A percentile compares a stretch with the other conserved stretches of the same genome.
These are phyloP conservation scores for Tylopilus balloui DNA, from an alignment of 768 basidiomycete species.

Conservation along the genomic window DNA sequence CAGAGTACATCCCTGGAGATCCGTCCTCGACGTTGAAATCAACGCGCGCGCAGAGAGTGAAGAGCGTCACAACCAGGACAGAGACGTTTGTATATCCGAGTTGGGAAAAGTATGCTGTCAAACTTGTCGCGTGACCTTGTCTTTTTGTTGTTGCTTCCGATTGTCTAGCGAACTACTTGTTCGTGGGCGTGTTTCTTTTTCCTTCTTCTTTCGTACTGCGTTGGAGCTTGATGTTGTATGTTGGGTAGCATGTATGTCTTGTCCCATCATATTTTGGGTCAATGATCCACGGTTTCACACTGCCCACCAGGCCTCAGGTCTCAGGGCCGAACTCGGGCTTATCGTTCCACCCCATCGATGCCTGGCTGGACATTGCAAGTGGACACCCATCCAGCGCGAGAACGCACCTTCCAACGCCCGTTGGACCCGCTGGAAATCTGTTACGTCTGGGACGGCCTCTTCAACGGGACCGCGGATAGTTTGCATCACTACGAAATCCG, in stretches of 20 bases:
- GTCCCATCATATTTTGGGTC: not conserved
- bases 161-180: not conserved
- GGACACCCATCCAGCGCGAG: constrained; percentile 1
- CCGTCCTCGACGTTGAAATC: constrained; percentile 26
- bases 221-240: constrained; percentile 1
- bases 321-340: not conserved
- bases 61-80: constrained; percentile 32
- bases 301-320: not conserved
- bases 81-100: constrained; percentile 53
- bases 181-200: not conserved
- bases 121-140: constrained; percentile 26
- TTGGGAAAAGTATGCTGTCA: constrained; percentile 64
- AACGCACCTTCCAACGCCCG: constrained; percentile 29
- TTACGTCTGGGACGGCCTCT: constrained; percentile 41
- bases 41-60: constrained; percentile 22
- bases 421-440: constrained; percentile 38
- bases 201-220: not conserved
- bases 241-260: not conserved
- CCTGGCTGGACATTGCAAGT: constrained; percentile 9
- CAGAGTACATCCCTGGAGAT: constrained; percentile 15
- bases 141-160: not conserved
- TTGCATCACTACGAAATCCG: constrained; percentile 29
- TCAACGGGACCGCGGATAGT: constrained; percentile 43
- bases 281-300: not conserved
- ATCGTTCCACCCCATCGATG: not conserved